Evolutionary conservation across 306 rosid genomes (phyloP).

Genomic region (Luffa aegyptiaca): DNA sequence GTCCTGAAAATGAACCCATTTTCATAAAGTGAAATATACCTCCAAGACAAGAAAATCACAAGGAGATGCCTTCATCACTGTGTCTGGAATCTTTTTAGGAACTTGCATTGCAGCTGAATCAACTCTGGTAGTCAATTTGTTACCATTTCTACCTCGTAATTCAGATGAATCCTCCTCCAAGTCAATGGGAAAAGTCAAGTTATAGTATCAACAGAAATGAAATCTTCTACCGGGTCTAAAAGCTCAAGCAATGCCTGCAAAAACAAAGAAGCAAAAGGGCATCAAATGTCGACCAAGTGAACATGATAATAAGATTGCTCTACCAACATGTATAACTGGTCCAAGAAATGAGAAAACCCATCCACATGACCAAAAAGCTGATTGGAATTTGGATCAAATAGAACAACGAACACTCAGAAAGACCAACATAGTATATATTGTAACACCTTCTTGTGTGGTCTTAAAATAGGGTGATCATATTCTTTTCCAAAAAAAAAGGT

Average conservation of each 20-base stretch:
- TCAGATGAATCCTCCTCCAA: constrained; percentile 25
- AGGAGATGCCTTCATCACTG: constrained; percentile 15
- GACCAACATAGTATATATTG: not conserved
- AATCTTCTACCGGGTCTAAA: constrained; percentile 91
- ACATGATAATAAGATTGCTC: not conserved
- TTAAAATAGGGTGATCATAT: constrained; percentile 32
- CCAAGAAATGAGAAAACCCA: no score
- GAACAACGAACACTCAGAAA: not conserved
- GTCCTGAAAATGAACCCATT: not conserved
- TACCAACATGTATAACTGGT: not conserved
- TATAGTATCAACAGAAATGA: constrained; percentile 52
- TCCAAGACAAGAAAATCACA: constrained; percentile 69
- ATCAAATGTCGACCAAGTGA: not conserved
- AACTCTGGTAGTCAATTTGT: constrained; percentile 20
- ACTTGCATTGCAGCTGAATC: constrained; percentile 23
- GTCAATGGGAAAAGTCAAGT: constrained; percentile 9
- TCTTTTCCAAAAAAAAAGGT: constrained; percentile 7
- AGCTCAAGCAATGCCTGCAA: constrained; percentile 85
- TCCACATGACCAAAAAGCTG: not conserved
- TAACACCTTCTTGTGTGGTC: constrained; percentile 72
- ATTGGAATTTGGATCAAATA: not conserved
- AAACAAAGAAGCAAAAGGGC: constrained; percentile 5
- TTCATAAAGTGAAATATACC: constrained; percentile 18
- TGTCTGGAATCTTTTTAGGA: constrained; percentile 2
- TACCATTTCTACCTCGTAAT: constrained; percentile 23